Evolutionary conservation across 2,329 filamentous ascomycete genomes (phyloP), one percentile per base, ranked within the genome.

Genomic region (Colletotrichum tropicicola): DNA sequence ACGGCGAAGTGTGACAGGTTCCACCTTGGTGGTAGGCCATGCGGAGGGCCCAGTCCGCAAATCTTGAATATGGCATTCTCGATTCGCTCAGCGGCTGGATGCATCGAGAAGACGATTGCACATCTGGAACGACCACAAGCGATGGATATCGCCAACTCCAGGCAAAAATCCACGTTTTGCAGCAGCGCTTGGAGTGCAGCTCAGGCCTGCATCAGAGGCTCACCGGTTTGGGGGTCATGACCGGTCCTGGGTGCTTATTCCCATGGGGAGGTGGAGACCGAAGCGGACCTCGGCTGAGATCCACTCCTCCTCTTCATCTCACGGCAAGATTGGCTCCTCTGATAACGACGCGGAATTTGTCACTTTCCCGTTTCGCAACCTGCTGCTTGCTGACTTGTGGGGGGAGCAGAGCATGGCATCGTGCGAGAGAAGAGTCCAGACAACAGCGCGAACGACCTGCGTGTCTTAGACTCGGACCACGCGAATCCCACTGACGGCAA

Each of bases 231-330:
- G 35, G 27, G 28, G 51, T 28, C 51, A 43, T 41, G 51, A 43
- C 51, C 23, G 19, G 52, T 30, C 59, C 10, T 28, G 28, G 32
- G 28, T 44, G 41, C 49, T 61, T 51, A 51, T 64, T 60, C 41
- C 39, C 56, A 35, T 35, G 49, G 21, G 32, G 52, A 51, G 27
- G 49, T 61, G 61, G 41, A 35, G 48, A 39, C 39, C 27, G 53
- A 61, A 51, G 28, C 17, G 61, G 58, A 65, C 56, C 57, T 61
- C 61, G 61, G 61, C 57, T 53, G 23, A 25, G 28, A 39, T 48
- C 54, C 60, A 64, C 60, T 59, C 28, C 27, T 39, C 49, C 45
- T 47, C 21, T n/a, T 49, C 61, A 49, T 55, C 48, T 65, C 49
- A 28, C 43, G 8, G 19, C 25, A 48, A 44, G 49, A 55, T 48